Percentiles rank a stretch among this genome's conserved stretches.
Conservation (phyloP, 257 asterid genomes). For the Ligustrum vulgare region DNA sequence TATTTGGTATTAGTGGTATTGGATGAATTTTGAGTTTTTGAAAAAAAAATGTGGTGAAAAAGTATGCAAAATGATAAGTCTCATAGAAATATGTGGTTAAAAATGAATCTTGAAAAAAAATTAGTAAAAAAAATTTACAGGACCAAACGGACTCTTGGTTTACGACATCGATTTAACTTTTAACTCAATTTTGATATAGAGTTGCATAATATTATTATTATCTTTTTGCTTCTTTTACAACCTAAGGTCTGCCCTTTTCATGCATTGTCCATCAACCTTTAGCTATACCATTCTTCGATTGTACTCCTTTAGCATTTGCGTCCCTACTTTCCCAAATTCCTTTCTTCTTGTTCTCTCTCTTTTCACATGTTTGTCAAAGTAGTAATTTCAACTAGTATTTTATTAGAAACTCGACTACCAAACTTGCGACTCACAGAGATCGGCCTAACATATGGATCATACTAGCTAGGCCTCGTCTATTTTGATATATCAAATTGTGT, state of each 20-base stretch:
- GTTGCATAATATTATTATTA: neutral
- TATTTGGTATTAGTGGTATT: too few relatives aligned
- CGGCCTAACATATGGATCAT: neutral
- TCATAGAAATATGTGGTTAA: too few relatives aligned
- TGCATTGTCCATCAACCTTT: neutral
- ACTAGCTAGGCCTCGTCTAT: neutral
- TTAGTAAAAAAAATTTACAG: too few relatives aligned
- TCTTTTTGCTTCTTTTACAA: neutral
- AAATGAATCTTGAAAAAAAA: too few relatives aligned
- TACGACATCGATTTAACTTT: too few relatives aligned
- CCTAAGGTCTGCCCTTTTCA: neutral
- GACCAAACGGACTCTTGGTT: too few relatives aligned
- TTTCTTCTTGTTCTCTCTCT: constrained; percentile 22
- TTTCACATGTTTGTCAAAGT: neutral
- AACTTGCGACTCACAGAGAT: neutral
- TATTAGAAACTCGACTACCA: neutral
- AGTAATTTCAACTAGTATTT: neutral
- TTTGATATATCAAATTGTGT: too few relatives aligned
- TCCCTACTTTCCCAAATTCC: constrained; percentile 22
- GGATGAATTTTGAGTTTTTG: too few relatives aligned
- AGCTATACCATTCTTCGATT: constrained; percentile 24
- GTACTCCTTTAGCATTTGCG: constrained; percentile 25
- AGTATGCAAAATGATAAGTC: too few relatives aligned
- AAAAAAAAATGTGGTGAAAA: too few relatives aligned
- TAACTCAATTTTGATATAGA: neutral